Evolutionary conservation across 2,329 filamentous ascomycete genomes (phyloP).

Genomic region (Berkeleyomyces basicola): DNA sequence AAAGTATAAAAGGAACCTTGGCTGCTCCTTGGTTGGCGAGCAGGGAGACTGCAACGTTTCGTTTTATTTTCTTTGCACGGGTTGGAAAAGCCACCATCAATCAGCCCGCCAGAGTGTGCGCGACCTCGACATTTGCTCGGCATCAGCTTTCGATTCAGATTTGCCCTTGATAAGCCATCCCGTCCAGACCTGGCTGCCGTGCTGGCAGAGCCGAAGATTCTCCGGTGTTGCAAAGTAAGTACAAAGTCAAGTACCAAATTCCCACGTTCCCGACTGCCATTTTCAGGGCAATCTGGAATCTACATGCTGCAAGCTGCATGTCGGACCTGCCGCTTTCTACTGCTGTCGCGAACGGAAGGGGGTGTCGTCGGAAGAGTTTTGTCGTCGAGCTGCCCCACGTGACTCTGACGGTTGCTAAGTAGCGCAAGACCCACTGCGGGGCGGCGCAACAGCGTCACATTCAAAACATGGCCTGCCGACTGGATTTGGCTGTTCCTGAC

Average conservation of each 20-base stretch:
- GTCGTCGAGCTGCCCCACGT: background rate
- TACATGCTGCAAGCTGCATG: background rate
- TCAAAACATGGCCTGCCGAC: background rate
- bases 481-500: background rate
- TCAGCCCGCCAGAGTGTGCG: too few relatives aligned
- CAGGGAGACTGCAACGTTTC: background rate
- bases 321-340: background rate
- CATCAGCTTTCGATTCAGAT: background rate
- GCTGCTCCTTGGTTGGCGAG: background rate
- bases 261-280: background rate
- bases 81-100: background rate
- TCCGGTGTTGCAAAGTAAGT: background rate
- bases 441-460: conserved; percentile 3
- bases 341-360: background rate
- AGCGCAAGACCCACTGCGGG: conserved; percentile 1
- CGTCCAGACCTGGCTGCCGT: background rate
- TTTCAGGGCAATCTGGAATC: background rate
- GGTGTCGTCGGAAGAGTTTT: background rate
- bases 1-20: background rate
- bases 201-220: background rate
- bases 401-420: conserved; percentile 2
- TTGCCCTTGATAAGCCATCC: background rate
- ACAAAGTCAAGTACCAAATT: background rate
- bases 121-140: background rate
- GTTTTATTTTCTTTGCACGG: background rate